Evolutionary conservation across 495 filamentous ascomycete genomes (phyloP).

Genomic region (Neurospora sp.): DNA sequence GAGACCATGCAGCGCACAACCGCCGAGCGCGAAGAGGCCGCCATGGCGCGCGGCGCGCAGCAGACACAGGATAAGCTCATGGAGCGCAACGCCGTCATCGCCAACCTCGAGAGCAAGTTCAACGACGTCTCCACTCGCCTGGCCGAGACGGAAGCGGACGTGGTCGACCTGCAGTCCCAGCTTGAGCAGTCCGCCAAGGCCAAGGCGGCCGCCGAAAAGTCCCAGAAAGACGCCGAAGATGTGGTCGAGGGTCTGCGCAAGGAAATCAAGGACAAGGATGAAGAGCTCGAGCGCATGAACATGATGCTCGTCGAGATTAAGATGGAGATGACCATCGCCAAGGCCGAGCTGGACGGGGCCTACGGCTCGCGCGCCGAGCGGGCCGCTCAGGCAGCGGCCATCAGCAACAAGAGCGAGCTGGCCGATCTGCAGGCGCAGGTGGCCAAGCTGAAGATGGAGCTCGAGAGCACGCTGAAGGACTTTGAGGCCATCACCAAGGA

Average conservation of each 20-base stretch:
- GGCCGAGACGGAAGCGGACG: slow-evolving; percentile 11
- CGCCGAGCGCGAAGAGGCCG: slow-evolving; percentile 18
- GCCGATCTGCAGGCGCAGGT: slow-evolving; percentile 52
- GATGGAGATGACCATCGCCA: slow-evolving; percentile 84
- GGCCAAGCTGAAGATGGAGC: slow-evolving; percentile 63
- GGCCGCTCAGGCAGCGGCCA: slow-evolving; percentile 62
- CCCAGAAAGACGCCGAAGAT: slow-evolving; percentile 17
- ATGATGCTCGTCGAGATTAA: slow-evolving; percentile 75
- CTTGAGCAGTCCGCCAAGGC: slow-evolving; percentile 8
- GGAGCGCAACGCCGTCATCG: slow-evolving; percentile 37
- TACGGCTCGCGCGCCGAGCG: slow-evolving; percentile 72
- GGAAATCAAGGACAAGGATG: slow-evolving; percentile 42
- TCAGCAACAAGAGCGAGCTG: slow-evolving; percentile 56
- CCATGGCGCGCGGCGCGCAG: slow-evolving; percentile 27
- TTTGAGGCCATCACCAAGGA: slow-evolving; percentile 82
- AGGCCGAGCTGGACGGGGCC: slow-evolving; percentile 89
- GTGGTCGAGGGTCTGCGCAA: slow-evolving; percentile 20
- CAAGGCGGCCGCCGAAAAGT: slow-evolving; percentile 17
- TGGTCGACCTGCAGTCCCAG: slow-evolving; percentile 7
- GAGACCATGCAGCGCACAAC: slow-evolving; percentile 31
- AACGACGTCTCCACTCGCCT: slow-evolving; percentile 30
- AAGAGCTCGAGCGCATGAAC: slow-evolving; percentile 66
- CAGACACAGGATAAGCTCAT: slow-evolving; percentile 39
- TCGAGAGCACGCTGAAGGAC: slow-evolving; percentile 71
- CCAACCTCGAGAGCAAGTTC: slow-evolving; percentile 35